Base-by-base conservation (phyloP, 345 rosid species). In the Sapria himalayana region DNA sequence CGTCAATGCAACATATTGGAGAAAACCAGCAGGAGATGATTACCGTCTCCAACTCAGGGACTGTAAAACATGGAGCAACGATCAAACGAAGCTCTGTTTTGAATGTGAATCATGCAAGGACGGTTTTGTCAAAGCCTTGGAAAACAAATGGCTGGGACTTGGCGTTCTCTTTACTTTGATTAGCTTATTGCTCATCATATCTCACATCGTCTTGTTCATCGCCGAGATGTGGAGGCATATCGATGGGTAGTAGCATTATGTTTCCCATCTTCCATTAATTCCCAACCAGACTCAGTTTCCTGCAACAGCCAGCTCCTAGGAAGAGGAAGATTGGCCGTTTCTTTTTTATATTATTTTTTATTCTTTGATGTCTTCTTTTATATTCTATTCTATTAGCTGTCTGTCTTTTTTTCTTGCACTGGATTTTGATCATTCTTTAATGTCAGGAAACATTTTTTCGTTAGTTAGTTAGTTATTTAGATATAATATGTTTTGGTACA, bases 71-170 rank as follows among this genome's bases (percentile, higher is more conserved):
- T 82, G 84, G 92, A 49, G 21, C 16, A 78, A 82, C 22, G 60
- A 69, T 24, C 32, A 37, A 44, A 51, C 44, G 24, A 27, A 39
- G 2, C 45, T 78, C 41, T 82, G 94, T 37, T 75, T 70, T 50
- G 58, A 67, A 13, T 82, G 92, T 59, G 51, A 39, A 15, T 25
- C 74, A 22, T 82, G 92, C 41, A 73, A 55, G 46, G 24, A 46
- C 7, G 94, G 94, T 1, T 78, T 63, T 50, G 35, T 66, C 11
- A 65, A 25, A 37, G 57, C 63, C 5, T 31, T 78, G 38, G 39
- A 64, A 21, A 54, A 41, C 61, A 82, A 73, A 59, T 78, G 94
- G 94, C 47, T 63, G 78, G 73, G 54, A 37, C 70, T 82, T 0
- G 94, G 94, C 19, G 18, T 69, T 27, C 73, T 82, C 48, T 52